A percentile compares a stretch with the other conserved stretches of the same genome.
Conservation (phyloP, 2,329 filamentous ascomycete genomes). For the Myriosclerotinia duriaeana region DNA sequence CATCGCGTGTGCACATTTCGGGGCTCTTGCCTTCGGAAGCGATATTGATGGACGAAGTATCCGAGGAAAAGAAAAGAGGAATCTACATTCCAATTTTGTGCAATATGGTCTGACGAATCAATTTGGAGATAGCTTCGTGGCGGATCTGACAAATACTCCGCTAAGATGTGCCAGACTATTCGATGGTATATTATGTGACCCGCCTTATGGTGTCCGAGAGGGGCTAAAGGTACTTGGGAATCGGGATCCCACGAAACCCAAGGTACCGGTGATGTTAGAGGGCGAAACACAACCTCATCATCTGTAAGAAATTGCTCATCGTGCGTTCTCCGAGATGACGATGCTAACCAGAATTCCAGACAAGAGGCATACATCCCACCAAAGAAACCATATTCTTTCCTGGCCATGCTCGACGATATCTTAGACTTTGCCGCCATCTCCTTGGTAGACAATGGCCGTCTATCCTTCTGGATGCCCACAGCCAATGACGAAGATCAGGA, state of each 20-base stretch:
- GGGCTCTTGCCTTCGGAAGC: conserved; percentile 77
- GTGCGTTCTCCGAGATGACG: not conserved
- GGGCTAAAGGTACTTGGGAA: conserved; percentile 84
- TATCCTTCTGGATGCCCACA: conserved; percentile 98
- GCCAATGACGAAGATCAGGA: conserved; percentile 76
- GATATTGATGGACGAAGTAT: conserved; percentile 94
- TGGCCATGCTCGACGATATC: conserved; percentile 86
- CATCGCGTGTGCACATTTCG: conserved; percentile 86
- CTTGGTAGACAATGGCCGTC: conserved; percentile 73
- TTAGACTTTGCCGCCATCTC: conserved; percentile 75
- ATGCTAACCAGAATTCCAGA: conserved; percentile 41
- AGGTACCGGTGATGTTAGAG: conserved; percentile 61
- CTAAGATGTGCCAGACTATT: conserved; percentile 61
- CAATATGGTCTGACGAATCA: conserved; percentile 71
- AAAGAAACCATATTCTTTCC: conserved; percentile 88
- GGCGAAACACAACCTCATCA: conserved; percentile 61
- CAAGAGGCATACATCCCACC: conserved; percentile 74
- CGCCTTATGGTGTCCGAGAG: conserved; percentile 92
- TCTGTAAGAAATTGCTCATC: conserved; percentile 50
- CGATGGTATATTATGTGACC: conserved; percentile 92
- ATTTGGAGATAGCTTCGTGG: conserved; percentile 77
- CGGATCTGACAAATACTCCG: conserved; percentile 86
- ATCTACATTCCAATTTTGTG: conserved; percentile 68
- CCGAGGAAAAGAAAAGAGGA: conserved; percentile 61
- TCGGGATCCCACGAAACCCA: conserved; percentile 62